These are phyloP conservation scores for Talaromyces rugulosus DNA, from an alignment of 2,329 filamentous ascomycete species.

Conservation along the genomic window DNA sequence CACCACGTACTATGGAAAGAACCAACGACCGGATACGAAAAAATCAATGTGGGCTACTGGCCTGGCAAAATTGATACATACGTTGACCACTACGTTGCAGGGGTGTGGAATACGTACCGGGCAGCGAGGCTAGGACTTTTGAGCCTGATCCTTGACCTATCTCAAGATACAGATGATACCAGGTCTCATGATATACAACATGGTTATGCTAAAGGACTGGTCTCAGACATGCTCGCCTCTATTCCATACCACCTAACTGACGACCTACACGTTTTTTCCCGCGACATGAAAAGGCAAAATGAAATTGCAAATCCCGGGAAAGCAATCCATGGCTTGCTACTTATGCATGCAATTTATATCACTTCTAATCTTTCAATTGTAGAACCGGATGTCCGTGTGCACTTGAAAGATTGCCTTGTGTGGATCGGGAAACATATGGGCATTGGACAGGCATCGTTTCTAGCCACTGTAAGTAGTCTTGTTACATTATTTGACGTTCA, in stretches of 20 bases:
- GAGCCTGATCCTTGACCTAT: background rate
- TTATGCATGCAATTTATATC: conserved; percentile 7
- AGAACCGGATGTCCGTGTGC: background rate
- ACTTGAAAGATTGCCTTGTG: background rate
- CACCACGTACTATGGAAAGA: background rate
- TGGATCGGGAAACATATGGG: conserved; percentile 9
- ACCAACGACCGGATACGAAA: background rate
- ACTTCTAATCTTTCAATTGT: conserved; percentile 2
- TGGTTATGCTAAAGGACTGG: background rate
- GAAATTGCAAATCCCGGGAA: background rate
- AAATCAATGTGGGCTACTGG: background rate
- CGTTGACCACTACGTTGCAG: conserved; percentile 4
- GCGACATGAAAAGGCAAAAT: background rate
- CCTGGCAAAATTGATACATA: conserved; percentile 1
- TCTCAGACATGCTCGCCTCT: background rate
- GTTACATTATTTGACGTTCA: background rate
- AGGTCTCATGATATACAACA: background rate
- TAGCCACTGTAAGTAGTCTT: background rate
- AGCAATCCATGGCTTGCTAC: background rate
- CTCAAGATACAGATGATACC: background rate
- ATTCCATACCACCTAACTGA: conserved; percentile 7
- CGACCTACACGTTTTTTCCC: conserved; percentile 1
- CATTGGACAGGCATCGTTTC: conserved; percentile 3
- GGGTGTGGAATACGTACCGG: conserved; percentile 7
- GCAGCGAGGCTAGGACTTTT: background rate